Percentiles rank a stretch among this genome's conserved stretches.
These are phyloP conservation scores for Aspergillus glaucus DNA, from an alignment of 2,329 filamentous ascomycete species.

Conservation along the genomic window DNA sequence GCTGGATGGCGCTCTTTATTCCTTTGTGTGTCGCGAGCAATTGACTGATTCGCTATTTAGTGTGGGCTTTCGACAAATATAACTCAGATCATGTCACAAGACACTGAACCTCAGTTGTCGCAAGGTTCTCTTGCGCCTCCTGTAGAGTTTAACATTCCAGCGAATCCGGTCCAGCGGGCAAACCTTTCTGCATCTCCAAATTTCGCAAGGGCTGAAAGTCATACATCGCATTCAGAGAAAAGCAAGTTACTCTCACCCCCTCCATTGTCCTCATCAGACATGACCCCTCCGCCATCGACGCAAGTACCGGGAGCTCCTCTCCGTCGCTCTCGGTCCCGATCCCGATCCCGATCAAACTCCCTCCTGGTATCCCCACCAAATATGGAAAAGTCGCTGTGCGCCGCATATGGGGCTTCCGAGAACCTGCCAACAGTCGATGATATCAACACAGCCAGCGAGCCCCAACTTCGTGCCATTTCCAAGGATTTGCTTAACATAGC, in stretches of 20 bases:
- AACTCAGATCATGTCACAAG: constrained; percentile 27
- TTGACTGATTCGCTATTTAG: constrained; percentile 1
- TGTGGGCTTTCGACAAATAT: constrained; percentile 1
- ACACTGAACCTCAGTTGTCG: constrained; percentile 19
- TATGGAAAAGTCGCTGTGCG: constrained; percentile 36
- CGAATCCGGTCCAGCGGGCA: constrained; percentile 26
- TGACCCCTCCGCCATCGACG: constrained; percentile 60
- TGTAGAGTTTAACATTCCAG: constrained; percentile 32
- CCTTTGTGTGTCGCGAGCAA: no score
- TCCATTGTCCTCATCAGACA: constrained; percentile 43
- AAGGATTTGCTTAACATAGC: constrained; percentile 48
- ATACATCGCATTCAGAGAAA: constrained; percentile 28
- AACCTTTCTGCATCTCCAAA: constrained; percentile 33
- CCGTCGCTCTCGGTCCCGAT: constrained; percentile 41
- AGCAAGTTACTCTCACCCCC: constrained; percentile 36
- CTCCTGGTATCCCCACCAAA: constrained; percentile 44
- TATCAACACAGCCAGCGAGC: constrained; percentile 46
- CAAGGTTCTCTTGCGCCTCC: constrained; percentile 33
- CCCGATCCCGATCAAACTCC: constrained; percentile 33
- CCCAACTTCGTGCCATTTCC: constrained; percentile 50
- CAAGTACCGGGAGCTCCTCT: constrained; percentile 44
- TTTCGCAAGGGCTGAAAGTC: constrained; percentile 22
- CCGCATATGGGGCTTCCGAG: constrained; percentile 37
- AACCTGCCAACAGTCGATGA: constrained; percentile 45
- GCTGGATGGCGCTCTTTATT: no score